These are phyloP conservation scores for Hysterangium stoloniferum DNA, from an alignment of 768 basidiomycete species.

Conservation along the genomic window DNA sequence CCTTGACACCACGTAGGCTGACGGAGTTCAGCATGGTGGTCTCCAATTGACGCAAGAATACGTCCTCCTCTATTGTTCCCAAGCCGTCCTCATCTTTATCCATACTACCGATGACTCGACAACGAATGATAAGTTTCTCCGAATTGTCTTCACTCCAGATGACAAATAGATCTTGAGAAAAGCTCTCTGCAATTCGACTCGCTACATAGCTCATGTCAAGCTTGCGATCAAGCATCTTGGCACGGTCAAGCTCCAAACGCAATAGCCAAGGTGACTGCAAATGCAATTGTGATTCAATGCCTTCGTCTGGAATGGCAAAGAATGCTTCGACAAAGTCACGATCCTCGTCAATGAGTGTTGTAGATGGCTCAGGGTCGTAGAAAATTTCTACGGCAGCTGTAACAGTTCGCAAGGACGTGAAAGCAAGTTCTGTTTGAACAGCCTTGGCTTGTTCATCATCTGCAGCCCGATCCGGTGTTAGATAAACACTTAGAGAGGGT, in stretches of 20 bases:
- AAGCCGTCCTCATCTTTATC: conserved; percentile 82
- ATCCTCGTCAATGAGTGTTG: conserved; percentile 96
- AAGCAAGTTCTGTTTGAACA: conserved; percentile 89
- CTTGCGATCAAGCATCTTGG: conserved; percentile 96
- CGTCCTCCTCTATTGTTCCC: conserved; percentile 80
- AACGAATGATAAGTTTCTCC: conserved; percentile 93
- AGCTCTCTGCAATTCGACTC: conserved; percentile 86
- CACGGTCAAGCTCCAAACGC: conserved; percentile 92
- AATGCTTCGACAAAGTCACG: conserved; percentile 93
- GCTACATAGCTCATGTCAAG: conserved; percentile 93
- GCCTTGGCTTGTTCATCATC: conserved; percentile 66
- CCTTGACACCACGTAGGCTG: conserved; percentile 86
- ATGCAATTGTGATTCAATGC: conserved; percentile 83
- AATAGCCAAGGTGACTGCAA: conserved; percentile 96
- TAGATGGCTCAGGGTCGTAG: conserved; percentile 89
- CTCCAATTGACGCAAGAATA: conserved; percentile 93
- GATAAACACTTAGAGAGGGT: conserved; percentile 89
- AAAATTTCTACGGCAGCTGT: conserved; percentile 95
- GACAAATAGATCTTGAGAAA: conserved; percentile 93
- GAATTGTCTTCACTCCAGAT: conserved; percentile 99
- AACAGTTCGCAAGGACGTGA: conserved; percentile 88
- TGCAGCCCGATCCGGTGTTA: conserved; percentile 60
- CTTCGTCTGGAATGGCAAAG: conserved; percentile 98
- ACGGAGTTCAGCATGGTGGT: conserved; percentile 95
- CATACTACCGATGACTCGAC: conserved; percentile 78